A percentile compares a stretch with the other conserved stretches of the same genome.
phyloP scores from a whole-genome alignment of 2,329 filamentous ascomycete genomes.

The Phialophora macrospora region DNA sequence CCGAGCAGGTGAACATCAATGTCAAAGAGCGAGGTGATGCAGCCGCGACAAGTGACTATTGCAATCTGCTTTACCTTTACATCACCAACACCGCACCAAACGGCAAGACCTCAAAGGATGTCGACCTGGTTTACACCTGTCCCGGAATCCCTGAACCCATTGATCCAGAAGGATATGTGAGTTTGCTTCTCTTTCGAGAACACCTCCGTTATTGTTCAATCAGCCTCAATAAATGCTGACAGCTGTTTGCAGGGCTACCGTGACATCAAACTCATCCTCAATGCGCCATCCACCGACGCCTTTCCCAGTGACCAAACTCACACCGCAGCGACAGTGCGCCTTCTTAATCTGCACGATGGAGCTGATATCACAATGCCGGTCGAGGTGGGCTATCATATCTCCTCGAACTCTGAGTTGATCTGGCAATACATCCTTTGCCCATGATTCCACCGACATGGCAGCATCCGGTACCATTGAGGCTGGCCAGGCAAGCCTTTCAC shows the following conservation, averaged over 20 bases:
- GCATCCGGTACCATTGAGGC: neutral
- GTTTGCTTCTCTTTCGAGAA: neutral
- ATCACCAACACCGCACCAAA: slow-evolving; percentile 5
- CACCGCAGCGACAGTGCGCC: neutral
- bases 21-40: slow-evolving; percentile 9
- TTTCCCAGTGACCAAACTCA: neutral
- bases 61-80: slow-evolving; percentile 9
- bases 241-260: neutral
- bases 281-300: neutral
- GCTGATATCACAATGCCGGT: neutral
- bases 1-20: slow-evolving; percentile 13
- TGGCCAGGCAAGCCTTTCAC: neutral
- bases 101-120: slow-evolving; percentile 12
- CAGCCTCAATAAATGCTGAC: neutral
- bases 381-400: neutral
- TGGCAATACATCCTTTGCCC: neutral
- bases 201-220: neutral
- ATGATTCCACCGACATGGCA: neutral
- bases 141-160: neutral
- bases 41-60: slow-evolving; percentile 1
- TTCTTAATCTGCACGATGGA: neutral
- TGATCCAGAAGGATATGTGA: neutral
- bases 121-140: slow-evolving; percentile 4
- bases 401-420: neutral
- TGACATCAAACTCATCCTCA: neutral